Base-by-base conservation (phyloP, 768 basidiomycete genomes). In the Sarcodon sp. region DNA sequence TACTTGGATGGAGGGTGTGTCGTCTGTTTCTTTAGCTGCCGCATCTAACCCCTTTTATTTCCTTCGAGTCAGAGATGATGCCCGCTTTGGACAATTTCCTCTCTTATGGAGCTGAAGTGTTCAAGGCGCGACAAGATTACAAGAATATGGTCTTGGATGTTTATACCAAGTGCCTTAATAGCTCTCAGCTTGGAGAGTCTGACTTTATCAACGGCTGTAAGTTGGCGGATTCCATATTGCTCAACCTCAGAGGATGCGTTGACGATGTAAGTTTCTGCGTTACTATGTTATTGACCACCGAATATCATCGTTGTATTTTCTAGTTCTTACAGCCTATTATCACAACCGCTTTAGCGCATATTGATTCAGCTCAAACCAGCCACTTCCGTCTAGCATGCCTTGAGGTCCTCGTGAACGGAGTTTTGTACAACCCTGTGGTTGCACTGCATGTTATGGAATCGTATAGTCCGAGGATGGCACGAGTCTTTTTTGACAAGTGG, bases 61-160 rank as follows among this genome's bases (percentile, higher is more conserved):
- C 8, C 31, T 15, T 8, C 36, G 16, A n/a, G n/a, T 31, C 53
- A 69, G 89, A 93, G 60, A 92, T 91, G 87, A 72, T 89, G 21
- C 87, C 87, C 9, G 79, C 83, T 4, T 64, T 94, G 48, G 87
- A 90, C 68, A 93, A 92, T 70, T 87, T 89, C 59, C 70, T 94
- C 47, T 87, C 86, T 11, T 91, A 78, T 58, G 90, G 90, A 12
- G 69, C 75, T 21, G 85, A 89, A 11, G 66, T 79, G 12, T 80
- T 93, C 66, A 80, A 85, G 56, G 59, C 73, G 18, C 80, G 77
- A 44, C 62, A 75, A 1, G 84, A 88, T 54, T 92, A 93, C 66
- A 74, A 77, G 57, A 74, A 77, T 54, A 88, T 87, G 76, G 64
- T 83, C 33, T 66, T 92, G 45, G 88, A 93, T 57, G 86, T 93